phyloP scores from a whole-genome alignment of 2,329 filamentous ascomycete species.

The Paraphaeosphaeria minitans region DNA sequence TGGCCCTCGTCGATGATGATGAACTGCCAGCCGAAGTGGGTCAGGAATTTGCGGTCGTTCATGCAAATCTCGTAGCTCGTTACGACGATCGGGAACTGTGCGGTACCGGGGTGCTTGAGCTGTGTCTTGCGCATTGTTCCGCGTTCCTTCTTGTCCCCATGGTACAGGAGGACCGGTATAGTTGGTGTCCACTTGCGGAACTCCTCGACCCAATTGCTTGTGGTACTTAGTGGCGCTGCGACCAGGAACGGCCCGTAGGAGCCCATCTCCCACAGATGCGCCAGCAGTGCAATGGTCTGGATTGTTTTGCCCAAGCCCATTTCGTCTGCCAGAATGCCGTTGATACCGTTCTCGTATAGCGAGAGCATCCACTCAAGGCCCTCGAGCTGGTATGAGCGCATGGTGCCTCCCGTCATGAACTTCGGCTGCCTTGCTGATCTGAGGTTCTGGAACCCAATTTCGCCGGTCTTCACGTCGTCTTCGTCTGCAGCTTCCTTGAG shows the following conservation, averaged over 20 bases:
- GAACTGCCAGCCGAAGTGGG: constrained; percentile 91
- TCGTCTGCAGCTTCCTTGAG: constrained; percentile 64
- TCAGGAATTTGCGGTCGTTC: constrained; percentile 80
- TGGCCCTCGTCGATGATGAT: constrained; percentile 99
- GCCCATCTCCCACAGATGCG: constrained; percentile 84
- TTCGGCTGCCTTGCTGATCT: constrained; percentile 84
- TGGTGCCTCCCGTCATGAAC: constrained; percentile 82
- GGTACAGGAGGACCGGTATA: constrained; percentile 89
- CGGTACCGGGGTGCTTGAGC: constrained; percentile 71
- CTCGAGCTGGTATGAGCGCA: constrained; percentile 93
- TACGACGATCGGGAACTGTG: constrained; percentile 86
- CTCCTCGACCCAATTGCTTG: constrained; percentile 95
- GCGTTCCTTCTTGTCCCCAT: constrained; percentile 81
- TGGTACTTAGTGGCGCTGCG: constrained; percentile 85
- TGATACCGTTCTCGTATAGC: constrained; percentile 86
- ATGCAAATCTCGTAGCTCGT: constrained; percentile 97
- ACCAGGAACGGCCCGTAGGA: constrained; percentile 90
- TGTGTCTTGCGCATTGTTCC: constrained; percentile 73
- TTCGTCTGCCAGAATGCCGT: constrained; percentile 89
- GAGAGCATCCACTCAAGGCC: constrained; percentile 90
- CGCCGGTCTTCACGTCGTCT: constrained; percentile 62
- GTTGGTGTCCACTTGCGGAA: constrained; percentile 88
- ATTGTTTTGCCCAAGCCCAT: constrained; percentile 95
- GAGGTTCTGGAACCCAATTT: constrained; percentile 69
- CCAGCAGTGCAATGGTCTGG: constrained; percentile 86